Base-by-base conservation (phyloP, 495 filamentous ascomycete genomes). In the Aspergillus funiculosus region DNA sequence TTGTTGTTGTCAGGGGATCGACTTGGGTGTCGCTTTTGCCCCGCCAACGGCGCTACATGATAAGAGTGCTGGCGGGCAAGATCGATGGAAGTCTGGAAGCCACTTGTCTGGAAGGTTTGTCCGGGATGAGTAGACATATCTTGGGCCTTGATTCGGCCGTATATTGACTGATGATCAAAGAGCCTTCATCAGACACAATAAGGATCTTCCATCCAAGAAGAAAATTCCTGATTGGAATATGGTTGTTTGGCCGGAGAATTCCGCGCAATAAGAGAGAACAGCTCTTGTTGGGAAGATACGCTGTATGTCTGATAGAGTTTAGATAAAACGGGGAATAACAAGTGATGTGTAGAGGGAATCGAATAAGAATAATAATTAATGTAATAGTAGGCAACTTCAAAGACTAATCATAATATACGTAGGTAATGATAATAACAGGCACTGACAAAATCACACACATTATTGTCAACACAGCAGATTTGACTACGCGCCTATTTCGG, bases 21-120 rank as follows among this genome's bases (percentile, higher is more conserved):
- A 24, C 59, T 59, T 7, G 54, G 53, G 4, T 56, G 56, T 47
- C 72, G 58, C 50, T 78, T 76, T 7, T 63, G 59, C 19, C 73
- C 73, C 18, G 65, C 62, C 48, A 73, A 46, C 6, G 63, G 55
- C 17, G 60, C 53, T 47, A 67, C 66, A 31, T 57, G 52, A 52
- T 68, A 64, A 5, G 57, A 55, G 30, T 67, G 57, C 48, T 61
- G 63, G 27, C 63, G 69, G 28, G 63, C 69, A 26, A 63, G 53
- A 52, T 78, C 73, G 21, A 75, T 54, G 21, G 71, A 66, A 14
- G 74, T 78, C 43, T 66, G 61, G 48, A 72, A 71, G 46, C 66
- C 67, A 57, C 57, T 58, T 32, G 56, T 66, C 50, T 71, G 66
- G 22, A 65, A 43, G 24, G 59, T 45, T 29, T 58, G 55, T 27